Evolutionary conservation across 192 early-diverging fungal genomes (phyloP), one percentile per base, ranked within the genome.

Genomic region (Glomus cerebriforme): DNA sequence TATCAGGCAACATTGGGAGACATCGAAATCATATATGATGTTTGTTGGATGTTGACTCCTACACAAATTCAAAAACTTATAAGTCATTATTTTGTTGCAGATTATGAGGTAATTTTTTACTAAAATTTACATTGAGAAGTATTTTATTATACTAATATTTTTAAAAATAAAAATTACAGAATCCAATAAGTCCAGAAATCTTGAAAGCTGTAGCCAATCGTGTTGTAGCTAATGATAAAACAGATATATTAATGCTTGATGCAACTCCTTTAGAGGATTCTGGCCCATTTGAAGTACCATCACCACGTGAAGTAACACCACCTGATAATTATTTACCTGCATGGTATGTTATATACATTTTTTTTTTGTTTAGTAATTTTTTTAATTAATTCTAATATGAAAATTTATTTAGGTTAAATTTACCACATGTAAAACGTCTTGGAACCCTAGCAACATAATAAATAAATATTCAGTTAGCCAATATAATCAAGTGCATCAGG

Each of bases 21-120:
- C 80, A 97, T 99, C 78, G 95, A 98, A 80, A 97, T 94, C 63
- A 98, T 99, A 80, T 99, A 99, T 77, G 97, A 98, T 87, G 97
- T 99, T 31, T 98, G 97, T 86, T 97, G 95, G 89, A 86, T 98
- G 81, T 87, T 99, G 77, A 97, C 96, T 79, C 93, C 96, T 3
- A 93, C 95, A 7, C 98, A 99, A 86, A 96, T 99, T 85, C 96
- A 97, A 85, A 99, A 98, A 89, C 85, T 99, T 35, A 91, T 99
- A 24, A 94, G 93, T 29, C 92, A 98, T 81, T 99, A 99, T 83
- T 92, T 94, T 73, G 93, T 97, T 71, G 94, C 96, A 2, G 98
- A 99, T 84, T 98, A 97, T 82, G 98, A 99, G 81, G 93, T 93
- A 76, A 87, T 76, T 62, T 10, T n/a, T 29, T 22, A 71, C 62